phyloP scores from a whole-genome alignment of 345 rosid genomes.

The Gossypium stocksii region DNA sequence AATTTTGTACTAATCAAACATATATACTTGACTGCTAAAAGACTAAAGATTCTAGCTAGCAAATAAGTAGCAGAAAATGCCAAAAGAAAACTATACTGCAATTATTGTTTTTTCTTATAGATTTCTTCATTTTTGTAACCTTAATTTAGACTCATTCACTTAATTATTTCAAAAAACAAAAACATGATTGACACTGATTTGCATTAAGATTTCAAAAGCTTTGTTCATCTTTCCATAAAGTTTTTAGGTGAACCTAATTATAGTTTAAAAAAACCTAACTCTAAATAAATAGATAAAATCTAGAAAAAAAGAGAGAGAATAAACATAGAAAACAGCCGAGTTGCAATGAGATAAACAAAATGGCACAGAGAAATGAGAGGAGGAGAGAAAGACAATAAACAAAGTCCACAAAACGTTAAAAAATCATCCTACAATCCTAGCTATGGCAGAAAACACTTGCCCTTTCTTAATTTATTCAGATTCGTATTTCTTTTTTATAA shows the following conservation, averaged over 20 bases:
- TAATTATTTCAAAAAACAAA: no score
- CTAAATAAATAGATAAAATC: no score
- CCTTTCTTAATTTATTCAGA: no score
- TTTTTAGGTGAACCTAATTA: no score
- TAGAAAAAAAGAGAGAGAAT: not conserved
- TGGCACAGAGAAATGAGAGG: not conserved
- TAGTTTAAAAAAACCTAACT: no score
- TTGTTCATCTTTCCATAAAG: no score
- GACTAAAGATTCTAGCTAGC: not conserved
- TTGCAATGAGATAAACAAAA: not conserved
- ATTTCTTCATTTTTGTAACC: not conserved
- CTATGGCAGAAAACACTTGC: not conserved
- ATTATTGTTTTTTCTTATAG: no score
- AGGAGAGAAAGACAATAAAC: not conserved
- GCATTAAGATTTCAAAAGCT: not conserved
- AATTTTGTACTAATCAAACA: no score
- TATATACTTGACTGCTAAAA: not conserved
- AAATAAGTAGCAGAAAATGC: not conserved
- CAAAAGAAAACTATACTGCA: not conserved
- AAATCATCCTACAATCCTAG: not conserved
- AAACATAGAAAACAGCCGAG: not conserved
- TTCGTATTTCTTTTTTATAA: no score
- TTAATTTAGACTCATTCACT: not conserved
- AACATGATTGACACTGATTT: not conserved
- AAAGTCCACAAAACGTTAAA: not conserved